These are phyloP conservation scores for Crithidia expoeki DNA, from an alignment of 208 protist genomes.

Conservation along the genomic window DNA sequence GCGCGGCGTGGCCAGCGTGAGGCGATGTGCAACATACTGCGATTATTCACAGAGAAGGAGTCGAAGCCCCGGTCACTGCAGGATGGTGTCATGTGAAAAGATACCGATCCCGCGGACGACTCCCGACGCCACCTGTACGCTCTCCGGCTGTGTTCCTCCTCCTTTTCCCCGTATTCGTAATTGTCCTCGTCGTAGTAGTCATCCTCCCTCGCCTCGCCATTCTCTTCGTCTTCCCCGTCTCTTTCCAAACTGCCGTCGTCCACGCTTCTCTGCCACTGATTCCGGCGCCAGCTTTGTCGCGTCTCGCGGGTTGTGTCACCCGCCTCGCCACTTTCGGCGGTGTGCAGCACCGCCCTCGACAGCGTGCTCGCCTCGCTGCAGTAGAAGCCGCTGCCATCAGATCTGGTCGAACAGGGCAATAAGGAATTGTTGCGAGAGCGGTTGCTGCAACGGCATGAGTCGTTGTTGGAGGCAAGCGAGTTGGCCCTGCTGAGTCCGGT, in stretches of 20 bases:
- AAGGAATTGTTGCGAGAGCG: slow-evolving; percentile 6
- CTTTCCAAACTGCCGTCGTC: background rate
- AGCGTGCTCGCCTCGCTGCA: slow-evolving; percentile 7
- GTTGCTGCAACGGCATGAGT: background rate
- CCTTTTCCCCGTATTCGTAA: background rate
- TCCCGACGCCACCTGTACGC: background rate
- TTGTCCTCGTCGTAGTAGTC: background rate
- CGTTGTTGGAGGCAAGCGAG: background rate
- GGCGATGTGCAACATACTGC: background rate
- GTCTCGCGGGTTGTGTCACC: background rate
- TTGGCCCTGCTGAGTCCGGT: background rate
- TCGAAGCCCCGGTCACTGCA: background rate
- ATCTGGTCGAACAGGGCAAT: slow-evolving; percentile 10
- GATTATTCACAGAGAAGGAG: background rate
- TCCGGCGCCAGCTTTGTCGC: slow-evolving; percentile 7
- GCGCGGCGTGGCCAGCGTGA: background rate
- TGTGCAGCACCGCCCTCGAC: slow-evolving; percentile 16
- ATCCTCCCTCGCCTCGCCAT: background rate
- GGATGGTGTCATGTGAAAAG: slow-evolving; percentile 8
- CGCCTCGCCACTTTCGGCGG: background rate
- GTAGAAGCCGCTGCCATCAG: slow-evolving; percentile 11
- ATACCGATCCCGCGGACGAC: background rate
- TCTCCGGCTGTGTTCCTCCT: background rate
- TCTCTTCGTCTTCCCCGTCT: background rate
- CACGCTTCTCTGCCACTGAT: background rate